phyloP scores from a whole-genome alignment of 2,329 filamentous ascomycete genomes.

The Clarireedia paspali region DNA sequence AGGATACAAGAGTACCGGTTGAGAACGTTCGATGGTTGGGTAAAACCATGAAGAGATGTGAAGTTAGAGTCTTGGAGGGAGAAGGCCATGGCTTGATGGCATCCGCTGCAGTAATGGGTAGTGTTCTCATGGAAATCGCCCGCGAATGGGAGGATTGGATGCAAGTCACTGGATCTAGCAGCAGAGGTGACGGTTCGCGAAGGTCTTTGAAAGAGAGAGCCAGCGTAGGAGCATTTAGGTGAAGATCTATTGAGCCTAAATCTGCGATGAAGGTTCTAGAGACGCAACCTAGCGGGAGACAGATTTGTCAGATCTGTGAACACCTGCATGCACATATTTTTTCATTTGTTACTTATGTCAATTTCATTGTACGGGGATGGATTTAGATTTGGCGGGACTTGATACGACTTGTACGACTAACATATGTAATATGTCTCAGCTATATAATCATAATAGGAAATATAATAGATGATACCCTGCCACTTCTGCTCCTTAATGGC shows the following conservation, averaged over 20 bases:
- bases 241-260: constrained; percentile 5
- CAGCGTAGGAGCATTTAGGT: constrained; percentile 27
- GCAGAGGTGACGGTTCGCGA: constrained; percentile 19
- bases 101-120: constrained; percentile 84
- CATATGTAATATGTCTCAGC: constrained; percentile 7
- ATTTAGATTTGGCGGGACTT: background rate
- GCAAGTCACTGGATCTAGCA: constrained; percentile 42
- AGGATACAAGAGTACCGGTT: constrained; percentile 84
- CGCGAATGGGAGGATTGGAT: constrained; percentile 91
- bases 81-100: constrained; percentile 97
- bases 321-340: constrained; percentile 1
- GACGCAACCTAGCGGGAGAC: background rate
- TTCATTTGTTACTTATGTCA: background rate
- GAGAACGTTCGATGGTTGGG: constrained; percentile 95
- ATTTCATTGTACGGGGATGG: background rate
- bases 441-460: constrained; percentile 4
- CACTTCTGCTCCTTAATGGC: background rate
- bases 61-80: constrained; percentile 81
- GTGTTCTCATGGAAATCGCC: constrained; percentile 88
- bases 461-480: constrained; percentile 1
- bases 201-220: constrained; percentile 26
- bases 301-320: background rate
- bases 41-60: constrained; percentile 86
- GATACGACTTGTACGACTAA: constrained; percentile 10
- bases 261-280: background rate